Evolutionary conservation across 176 grass and related monocot species (phyloP).

Genomic region (Zea luxurians): DNA sequence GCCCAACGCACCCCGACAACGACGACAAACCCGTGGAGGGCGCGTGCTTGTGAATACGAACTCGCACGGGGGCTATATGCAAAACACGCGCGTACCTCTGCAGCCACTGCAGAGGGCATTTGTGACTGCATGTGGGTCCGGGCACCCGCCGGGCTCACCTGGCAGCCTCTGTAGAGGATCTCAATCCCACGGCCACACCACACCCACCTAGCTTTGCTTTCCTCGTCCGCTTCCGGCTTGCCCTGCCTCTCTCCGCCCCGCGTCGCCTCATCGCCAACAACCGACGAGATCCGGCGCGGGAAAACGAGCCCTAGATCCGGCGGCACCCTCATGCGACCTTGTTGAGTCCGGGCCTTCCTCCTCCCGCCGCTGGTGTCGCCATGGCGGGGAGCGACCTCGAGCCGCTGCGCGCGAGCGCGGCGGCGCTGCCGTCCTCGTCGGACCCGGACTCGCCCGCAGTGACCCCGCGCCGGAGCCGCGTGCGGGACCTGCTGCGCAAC

Average conservation of each 20-base stretch:
- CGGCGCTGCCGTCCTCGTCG: slow-evolving; percentile 44
- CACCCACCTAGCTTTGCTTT: neutral
- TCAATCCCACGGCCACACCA: neutral
- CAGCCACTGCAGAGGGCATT: too few relatives aligned
- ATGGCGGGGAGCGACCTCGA: slow-evolving; percentile 74
- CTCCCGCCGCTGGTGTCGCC: neutral
- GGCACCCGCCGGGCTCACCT: too few relatives aligned
- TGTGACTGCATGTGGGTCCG: too few relatives aligned
- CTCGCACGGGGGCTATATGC: neutral
- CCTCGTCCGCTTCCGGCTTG: slow-evolving; percentile 25
- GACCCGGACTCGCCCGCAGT: slow-evolving; percentile 41
- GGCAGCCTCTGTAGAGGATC: too few relatives aligned
- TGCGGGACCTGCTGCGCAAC: slow-evolving; percentile 48
- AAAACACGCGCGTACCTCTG: slow-evolving; percentile 21
- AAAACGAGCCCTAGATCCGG: slow-evolving; percentile 32
- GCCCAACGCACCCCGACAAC: neutral
- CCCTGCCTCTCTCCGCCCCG: slow-evolving; percentile 1
- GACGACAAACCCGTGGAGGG: neutral
- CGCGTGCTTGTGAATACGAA: neutral
- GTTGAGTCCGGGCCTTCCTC: neutral
- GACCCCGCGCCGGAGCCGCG: slow-evolving; percentile 42
- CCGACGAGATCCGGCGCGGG: slow-evolving; percentile 46
- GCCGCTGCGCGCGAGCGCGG: slow-evolving; percentile 38
- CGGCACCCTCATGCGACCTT: slow-evolving; percentile 36
- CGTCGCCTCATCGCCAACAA: slow-evolving; percentile 39